Conservation (phyloP, 2,329 filamentous ascomycete species). For the Neofusicoccum laricinum region DNA sequence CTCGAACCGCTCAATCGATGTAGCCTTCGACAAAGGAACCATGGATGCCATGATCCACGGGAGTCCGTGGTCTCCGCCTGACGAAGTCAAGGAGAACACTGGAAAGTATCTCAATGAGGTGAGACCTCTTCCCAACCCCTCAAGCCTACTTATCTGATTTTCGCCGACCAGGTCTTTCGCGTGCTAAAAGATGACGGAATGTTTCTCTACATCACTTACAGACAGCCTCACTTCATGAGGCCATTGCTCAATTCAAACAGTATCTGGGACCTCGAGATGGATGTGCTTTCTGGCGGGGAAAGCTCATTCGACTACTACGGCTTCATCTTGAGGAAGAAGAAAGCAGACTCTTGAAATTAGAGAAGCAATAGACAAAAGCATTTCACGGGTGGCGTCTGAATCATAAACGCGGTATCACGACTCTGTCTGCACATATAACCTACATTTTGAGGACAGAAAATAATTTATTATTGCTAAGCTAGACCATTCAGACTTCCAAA, state of each 20-base stretch:
- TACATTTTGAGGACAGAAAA: neutral
- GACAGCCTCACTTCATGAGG: slow-evolving; percentile 32
- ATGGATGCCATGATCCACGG: slow-evolving; percentile 57
- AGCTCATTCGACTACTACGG: slow-evolving; percentile 27
- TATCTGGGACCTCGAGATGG: slow-evolving; percentile 25
- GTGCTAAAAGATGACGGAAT: slow-evolving; percentile 48
- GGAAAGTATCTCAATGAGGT: slow-evolving; percentile 52
- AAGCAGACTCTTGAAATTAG: neutral
- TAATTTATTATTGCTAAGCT: too few species aligned
- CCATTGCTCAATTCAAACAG: slow-evolving; percentile 24
- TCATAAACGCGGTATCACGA: too few species aligned
- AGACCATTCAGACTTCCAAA: too few species aligned
- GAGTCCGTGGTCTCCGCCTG: slow-evolving; percentile 52
- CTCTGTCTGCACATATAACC: too few species aligned
- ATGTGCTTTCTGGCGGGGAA: slow-evolving; percentile 22
- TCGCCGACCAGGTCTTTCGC: slow-evolving; percentile 44
- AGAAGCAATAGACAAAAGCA: too few species aligned
- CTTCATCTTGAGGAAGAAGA: slow-evolving; percentile 20
- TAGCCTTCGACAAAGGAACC: slow-evolving; percentile 59
- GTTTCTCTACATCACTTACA: slow-evolving; percentile 49
- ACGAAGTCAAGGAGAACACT: slow-evolving; percentile 49
- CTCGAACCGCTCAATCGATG: slow-evolving; percentile 44
- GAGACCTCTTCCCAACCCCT: neutral
- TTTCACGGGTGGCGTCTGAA: too few species aligned
- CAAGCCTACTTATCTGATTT: too few species aligned